Conservation (phyloP, 768 basidiomycete genomes). For the Lactarius hatsudake region DNA sequence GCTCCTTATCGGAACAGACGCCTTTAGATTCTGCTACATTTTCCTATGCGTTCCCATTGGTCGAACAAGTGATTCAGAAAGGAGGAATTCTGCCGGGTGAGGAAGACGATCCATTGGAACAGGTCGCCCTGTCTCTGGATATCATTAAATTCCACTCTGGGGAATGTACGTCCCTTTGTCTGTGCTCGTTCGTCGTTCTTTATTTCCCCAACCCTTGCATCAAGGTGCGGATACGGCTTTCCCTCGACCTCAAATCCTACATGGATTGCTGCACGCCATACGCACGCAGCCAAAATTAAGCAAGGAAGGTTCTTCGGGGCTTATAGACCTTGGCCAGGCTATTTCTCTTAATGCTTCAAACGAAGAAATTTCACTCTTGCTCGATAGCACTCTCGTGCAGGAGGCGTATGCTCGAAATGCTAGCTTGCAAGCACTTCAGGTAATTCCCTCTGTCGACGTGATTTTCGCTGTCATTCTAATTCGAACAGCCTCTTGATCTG, state of each 20-base stretch:
- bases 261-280: conserved; percentile 69
- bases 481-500: conserved; percentile 78
- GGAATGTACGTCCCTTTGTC: conserved; percentile 55
- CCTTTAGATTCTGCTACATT: conserved; percentile 87
- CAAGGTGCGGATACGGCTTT: conserved; percentile 68
- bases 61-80: conserved; percentile 60
- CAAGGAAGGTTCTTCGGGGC: conserved; percentile 78
- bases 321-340: conserved; percentile 79
- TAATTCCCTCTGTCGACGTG: conserved; percentile 32
- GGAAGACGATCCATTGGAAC: conserved; percentile 76
- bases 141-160: conserved; percentile 68
- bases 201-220: conserved; percentile 9
- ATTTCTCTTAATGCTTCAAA: conserved; percentile 60
- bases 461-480: neutral
- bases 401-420: conserved; percentile 87
- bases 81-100: conserved; percentile 68
- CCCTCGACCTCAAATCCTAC: conserved; percentile 69
- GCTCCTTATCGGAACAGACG: conserved; percentile 74
- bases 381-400: conserved; percentile 75
- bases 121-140: conserved; percentile 70
- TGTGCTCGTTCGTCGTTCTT: neutral
- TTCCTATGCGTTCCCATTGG: conserved; percentile 73
- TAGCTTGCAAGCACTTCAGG: conserved; percentile 89
- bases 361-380: conserved; percentile 62
- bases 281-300: conserved; percentile 73